A percentile compares a stretch with the other conserved stretches of the same genome.
Evolutionary conservation across 2,329 filamentous ascomycete genomes (phyloP).

Genomic region (Fusarium setosum): DNA sequence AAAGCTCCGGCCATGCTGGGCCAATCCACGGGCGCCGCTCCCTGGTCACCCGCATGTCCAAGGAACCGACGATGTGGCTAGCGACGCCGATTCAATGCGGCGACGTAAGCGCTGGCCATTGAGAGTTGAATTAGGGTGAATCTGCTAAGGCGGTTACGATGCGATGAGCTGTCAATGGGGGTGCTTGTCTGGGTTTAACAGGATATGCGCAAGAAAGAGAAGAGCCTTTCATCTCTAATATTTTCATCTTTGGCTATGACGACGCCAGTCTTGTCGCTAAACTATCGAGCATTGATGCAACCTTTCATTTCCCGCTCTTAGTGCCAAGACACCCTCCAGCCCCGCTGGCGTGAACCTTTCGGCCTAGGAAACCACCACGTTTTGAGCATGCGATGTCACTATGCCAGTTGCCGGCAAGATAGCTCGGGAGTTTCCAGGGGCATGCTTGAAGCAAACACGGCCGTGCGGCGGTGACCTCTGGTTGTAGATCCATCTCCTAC

Average conservation of each 20-base stretch:
- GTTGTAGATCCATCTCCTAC: neutral
- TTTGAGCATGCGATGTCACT: constrained; percentile 6
- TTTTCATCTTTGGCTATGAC: neutral
- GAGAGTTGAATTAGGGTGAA: neutral
- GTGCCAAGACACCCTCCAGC: constrained; percentile 1
- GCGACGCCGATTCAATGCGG: constrained; percentile 8
- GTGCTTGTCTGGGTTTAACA: neutral
- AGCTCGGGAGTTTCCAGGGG: neutral
- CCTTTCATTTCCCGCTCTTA: neutral
- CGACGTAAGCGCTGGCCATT: constrained; percentile 15
- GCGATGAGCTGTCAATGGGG: neutral
- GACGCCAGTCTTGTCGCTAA: neutral
- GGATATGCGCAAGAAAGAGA: neutral
- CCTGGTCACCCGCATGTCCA: constrained; percentile 7
- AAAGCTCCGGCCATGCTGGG: constrained; percentile 5
- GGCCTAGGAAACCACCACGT: constrained; percentile 5
- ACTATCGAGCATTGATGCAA: neutral
- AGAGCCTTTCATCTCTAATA: neutral
- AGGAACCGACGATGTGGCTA: constrained; percentile 9
- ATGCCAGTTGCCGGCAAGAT: neutral
- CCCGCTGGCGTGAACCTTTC: constrained; percentile 19
- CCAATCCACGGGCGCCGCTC: constrained; percentile 3
- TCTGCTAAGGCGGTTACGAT: constrained; percentile 14
- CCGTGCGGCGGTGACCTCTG: too few species aligned
- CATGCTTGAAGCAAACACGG: constrained; percentile 1